Percentiles rank a stretch among this genome's conserved stretches.
Conservation (phyloP, 2,329 filamentous ascomycete species). For the Pyricularia sp. region DNA sequence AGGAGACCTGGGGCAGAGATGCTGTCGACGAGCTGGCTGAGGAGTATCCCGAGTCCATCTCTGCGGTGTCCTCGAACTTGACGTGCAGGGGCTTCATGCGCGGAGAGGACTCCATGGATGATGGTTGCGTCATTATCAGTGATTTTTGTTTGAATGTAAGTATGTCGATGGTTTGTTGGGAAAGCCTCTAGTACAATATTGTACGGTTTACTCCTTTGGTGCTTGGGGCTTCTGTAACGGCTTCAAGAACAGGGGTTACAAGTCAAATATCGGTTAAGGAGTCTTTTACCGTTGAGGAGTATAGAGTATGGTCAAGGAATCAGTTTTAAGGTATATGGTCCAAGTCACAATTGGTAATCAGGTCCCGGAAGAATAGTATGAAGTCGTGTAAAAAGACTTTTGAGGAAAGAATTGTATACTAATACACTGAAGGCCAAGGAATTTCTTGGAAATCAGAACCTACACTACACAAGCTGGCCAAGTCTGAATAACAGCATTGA, state of each 20-base stretch:
- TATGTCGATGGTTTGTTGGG: not conserved
- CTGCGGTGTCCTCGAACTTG: conserved; percentile 24
- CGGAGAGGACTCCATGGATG: conserved; percentile 17
- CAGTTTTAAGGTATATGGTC: not conserved
- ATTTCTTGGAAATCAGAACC: not conserved
- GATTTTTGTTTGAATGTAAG: not conserved
- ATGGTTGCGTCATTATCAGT: conserved; percentile 5
- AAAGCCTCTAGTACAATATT: not conserved
- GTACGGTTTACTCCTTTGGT: not conserved
- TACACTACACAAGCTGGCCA: not conserved
- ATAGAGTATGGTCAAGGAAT: not conserved
- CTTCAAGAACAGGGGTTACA: not conserved
- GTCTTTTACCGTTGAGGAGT: not conserved
- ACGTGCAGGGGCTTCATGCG: conserved; percentile 20
- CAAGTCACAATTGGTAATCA: not conserved
- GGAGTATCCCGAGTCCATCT: conserved; percentile 75
- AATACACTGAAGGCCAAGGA: not conserved
- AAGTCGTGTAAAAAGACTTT: not conserved
- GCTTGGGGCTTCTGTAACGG: not conserved
- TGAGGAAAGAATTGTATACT: not conserved
- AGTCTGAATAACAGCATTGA: not conserved
- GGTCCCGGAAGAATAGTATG: not conserved
- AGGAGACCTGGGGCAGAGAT: conserved; percentile 64
- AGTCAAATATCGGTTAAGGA: not conserved
- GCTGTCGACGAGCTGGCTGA: conserved; percentile 46